A percentile compares a stretch with the other conserved stretches of the same genome.
Conservation (phyloP, 2,329 filamentous ascomycete species). For the Cryphonectria parasitica region DNA sequence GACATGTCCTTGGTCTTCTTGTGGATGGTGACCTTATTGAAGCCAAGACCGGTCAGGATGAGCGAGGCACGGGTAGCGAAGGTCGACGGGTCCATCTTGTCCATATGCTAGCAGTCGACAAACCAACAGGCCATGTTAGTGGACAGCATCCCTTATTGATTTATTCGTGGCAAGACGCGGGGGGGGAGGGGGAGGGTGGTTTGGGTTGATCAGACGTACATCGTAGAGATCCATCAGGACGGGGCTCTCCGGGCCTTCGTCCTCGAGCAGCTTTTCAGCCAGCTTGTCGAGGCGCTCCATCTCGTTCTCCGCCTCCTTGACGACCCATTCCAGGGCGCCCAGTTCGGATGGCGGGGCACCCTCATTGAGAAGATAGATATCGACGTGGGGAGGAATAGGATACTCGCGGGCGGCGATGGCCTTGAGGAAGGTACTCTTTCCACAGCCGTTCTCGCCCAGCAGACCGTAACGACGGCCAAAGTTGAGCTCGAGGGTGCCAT, state of each 20-base stretch:
- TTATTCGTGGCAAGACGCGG: not conserved
- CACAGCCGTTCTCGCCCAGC: constrained; percentile 97
- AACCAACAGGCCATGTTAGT: constrained; percentile 28
- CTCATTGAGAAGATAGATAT: constrained; percentile 98
- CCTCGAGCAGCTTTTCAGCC: constrained; percentile 88
- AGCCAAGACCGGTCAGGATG: constrained; percentile 97
- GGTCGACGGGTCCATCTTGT: constrained; percentile 97
- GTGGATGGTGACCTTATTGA: constrained; percentile 97
- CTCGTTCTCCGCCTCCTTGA: constrained; percentile 91
- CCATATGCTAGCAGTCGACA: constrained; percentile 74
- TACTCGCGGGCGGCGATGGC: constrained; percentile 92
- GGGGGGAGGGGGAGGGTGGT: not conserved
- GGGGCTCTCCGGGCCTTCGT: constrained; percentile 88
- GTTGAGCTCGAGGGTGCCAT: constrained; percentile 90
- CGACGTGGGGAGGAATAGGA: constrained; percentile 93
- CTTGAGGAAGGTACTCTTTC: constrained; percentile 97
- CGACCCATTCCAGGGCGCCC: constrained; percentile 96
- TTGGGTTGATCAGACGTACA: constrained; percentile 55
- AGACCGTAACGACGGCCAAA: constrained; percentile 93
- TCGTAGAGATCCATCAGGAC: constrained; percentile 95
- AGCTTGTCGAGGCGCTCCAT: constrained; percentile 86
- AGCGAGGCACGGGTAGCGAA: constrained; percentile 95
- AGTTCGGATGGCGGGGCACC: constrained; percentile 87
- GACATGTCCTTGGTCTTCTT: constrained; percentile 99
- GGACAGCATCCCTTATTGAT: constrained; percentile 17